These are phyloP conservation scores for Emericellopsis atlantica DNA, from an alignment of 2,329 filamentous ascomycete species.

Conservation along the genomic window DNA sequence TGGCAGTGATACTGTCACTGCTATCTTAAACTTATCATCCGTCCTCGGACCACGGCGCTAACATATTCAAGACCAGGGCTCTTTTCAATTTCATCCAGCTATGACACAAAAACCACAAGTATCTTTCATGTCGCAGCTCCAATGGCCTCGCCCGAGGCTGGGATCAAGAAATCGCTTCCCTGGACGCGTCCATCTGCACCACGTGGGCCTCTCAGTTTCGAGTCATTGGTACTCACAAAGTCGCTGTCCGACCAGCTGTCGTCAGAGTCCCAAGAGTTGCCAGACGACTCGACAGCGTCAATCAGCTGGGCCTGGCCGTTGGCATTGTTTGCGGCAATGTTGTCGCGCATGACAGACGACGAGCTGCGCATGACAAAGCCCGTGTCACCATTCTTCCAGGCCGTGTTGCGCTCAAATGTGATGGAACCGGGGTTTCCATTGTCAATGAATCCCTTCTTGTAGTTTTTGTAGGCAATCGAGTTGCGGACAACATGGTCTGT, in stretches of 20 bases:
- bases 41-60: no score
- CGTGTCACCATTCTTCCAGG: slow-evolving; percentile 29
- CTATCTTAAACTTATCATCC: no score
- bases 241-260: neutral
- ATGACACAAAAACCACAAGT: no score
- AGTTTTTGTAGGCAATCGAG: slow-evolving; percentile 27
- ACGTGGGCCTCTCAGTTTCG: neutral
- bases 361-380: slow-evolving; percentile 25
- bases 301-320: neutral
- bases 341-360: slow-evolving; percentile 19
- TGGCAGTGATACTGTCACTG: no score
- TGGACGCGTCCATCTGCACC: neutral
- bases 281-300: neutral
- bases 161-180: neutral
- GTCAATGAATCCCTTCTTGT: slow-evolving; percentile 30
- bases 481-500: slow-evolving; percentile 28
- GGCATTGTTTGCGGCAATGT: slow-evolving; percentile 13
- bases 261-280: neutral
- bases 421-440: slow-evolving; percentile 28
- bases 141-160: neutral
- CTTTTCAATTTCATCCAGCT: no score
- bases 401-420: slow-evolving; percentile 26
- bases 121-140: neutral
- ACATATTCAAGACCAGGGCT: no score
- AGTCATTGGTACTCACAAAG: neutral